Conservation (phyloP, 768 basidiomycete genomes). For the Auriscalpium microsporum region DNA sequence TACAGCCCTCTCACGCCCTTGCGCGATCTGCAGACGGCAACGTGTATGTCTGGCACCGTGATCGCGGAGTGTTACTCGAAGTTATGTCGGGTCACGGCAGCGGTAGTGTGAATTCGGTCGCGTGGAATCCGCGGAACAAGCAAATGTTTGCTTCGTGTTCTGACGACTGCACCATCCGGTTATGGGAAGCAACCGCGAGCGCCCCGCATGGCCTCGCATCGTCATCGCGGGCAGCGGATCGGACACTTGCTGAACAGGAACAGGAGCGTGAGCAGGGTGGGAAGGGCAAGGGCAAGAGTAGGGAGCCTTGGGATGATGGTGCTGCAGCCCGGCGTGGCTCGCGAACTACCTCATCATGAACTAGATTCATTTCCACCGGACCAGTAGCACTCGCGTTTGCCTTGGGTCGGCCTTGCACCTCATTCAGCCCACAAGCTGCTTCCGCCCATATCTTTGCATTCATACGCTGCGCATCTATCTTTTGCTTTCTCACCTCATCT, state of each 20-base stretch:
- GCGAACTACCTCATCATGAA: slow-evolving; percentile 11
- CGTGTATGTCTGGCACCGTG: slow-evolving; percentile 93
- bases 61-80: slow-evolving; percentile 77
- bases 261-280: slow-evolving; percentile 27
- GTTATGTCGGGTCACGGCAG: slow-evolving; percentile 79
- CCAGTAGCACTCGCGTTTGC: background rate
- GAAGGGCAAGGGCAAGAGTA: slow-evolving; percentile 59
- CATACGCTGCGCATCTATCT: slow-evolving; percentile 12
- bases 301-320: slow-evolving; percentile 36
- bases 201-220: slow-evolving; percentile 8
- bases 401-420: background rate
- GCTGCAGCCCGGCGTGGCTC: slow-evolving; percentile 15
- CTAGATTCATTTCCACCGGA: slow-evolving; percentile 1
- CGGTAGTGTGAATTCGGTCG: slow-evolving; percentile 90
- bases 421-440: background rate
- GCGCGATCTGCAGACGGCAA: slow-evolving; percentile 57
- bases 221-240: slow-evolving; percentile 1
- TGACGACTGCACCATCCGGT: slow-evolving; percentile 83
- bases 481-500: slow-evolving; percentile 8
- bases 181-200: slow-evolving; percentile 62
- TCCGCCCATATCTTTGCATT: slow-evolving; percentile 10
- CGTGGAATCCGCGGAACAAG: slow-evolving; percentile 88
- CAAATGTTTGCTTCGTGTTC: slow-evolving; percentile 96
- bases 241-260: slow-evolving; percentile 1
- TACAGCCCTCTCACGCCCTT: background rate